Evolutionary conservation across 257 asterid genomes (phyloP).

Genomic region (Solanum megistacrolobum): DNA sequence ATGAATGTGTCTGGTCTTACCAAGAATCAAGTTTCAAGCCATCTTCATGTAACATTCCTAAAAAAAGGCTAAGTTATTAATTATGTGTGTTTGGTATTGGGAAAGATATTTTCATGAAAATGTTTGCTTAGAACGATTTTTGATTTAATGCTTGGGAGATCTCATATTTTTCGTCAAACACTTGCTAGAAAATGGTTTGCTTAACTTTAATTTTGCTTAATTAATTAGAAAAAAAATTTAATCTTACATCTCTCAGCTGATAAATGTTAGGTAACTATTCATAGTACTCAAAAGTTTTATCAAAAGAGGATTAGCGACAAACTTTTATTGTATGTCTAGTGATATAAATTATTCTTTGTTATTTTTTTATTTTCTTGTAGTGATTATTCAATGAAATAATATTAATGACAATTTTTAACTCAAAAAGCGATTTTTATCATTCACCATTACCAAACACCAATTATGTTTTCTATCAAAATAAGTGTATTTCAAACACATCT

Average conservation of each 20-base stretch:
- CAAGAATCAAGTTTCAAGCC: background rate
- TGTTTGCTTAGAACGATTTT: too few species aligned
- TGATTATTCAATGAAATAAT: too few species aligned
- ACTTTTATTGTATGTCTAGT: background rate
- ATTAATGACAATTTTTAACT: too few species aligned
- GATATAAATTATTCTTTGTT: background rate
- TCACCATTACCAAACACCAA: background rate
- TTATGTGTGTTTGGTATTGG: background rate
- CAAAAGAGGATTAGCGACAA: background rate
- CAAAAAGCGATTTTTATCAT: background rate
- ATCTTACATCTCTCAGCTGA: background rate
- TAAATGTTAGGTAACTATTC: background rate
- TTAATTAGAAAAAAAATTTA: too few species aligned
- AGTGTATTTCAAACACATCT: background rate
- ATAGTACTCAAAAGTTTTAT: too few species aligned
- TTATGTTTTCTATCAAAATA: too few species aligned
- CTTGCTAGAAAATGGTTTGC: background rate
- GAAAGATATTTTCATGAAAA: background rate
- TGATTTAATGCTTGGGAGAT: background rate
- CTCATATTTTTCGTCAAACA: background rate
- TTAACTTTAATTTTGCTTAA: background rate
- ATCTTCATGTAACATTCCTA: background rate
- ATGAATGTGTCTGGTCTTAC: background rate
- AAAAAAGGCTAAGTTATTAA: background rate
- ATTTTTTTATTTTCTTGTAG: too few species aligned